Evolutionary conservation across 2,329 filamentous ascomycete species (phyloP), one percentile per base, ranked within the genome.

Genomic region (Aspergillus puulaauensis): DNA sequence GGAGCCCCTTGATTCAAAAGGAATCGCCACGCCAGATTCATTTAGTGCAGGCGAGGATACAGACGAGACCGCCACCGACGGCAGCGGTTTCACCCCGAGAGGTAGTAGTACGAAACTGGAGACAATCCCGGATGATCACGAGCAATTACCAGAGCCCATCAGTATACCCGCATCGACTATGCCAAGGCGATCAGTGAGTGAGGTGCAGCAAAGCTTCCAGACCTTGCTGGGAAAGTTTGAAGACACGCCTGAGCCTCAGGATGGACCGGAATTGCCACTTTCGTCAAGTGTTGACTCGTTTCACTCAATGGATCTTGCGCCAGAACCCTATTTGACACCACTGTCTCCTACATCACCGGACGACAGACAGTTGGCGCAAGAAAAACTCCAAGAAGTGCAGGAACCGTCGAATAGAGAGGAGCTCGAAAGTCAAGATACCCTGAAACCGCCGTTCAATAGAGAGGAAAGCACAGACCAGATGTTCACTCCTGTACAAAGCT

Each of bases 241-340:
- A 54, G 67, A 70, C 37, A 64, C 64, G 6, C 46, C 69, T 6
- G 68, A 69, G 54, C 52, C 60, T 31, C 66, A 70, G 17, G 51
- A 57, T 44, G 68, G 71, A 40, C 66, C 66, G 47, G 68, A 71
- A 39, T 59, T 54, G 37, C 66, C 69, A 8, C 63, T 73, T 11
- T 68, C 73, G 21, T 78, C 75, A 23, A 77, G 73, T 43, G 62
- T 69, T 5, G 75, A 75, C 23, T 79, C 77, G n/a, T 79, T 78
- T 51, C 74, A 79, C 57, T 79, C 78, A 1, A 58, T 68, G 15
- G 67, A 69, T 40, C 57, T 59, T 27, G 51, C 66, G 14, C 63
- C 63, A 4, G 61, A 64, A 39, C 58, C 66, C 7, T 61, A 60
- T 54, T 54, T 66, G 14, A 65, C 65, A 8, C 71, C 72, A 9